phyloP scores from a whole-genome alignment of 192 early-diverging fungal species.

The Coemansia sp. region DNA sequence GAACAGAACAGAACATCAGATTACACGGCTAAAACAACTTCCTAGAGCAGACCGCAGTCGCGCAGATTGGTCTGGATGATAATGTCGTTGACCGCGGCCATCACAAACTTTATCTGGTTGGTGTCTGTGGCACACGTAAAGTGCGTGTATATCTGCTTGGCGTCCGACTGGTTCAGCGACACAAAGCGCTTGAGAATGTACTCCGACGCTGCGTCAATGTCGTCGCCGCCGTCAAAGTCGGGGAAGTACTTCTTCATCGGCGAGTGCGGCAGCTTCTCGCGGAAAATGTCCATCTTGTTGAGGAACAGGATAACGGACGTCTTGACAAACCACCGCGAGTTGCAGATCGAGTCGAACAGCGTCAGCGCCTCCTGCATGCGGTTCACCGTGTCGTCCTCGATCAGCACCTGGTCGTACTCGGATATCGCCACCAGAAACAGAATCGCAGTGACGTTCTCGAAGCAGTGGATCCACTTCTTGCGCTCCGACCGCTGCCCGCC shows the following conservation, averaged over 20 bases:
- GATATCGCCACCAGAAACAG: conserved; percentile 94
- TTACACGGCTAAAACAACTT: background rate
- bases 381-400: conserved; percentile 96
- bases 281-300: conserved; percentile 98
- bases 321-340: conserved; percentile 94
- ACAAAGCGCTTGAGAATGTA: conserved; percentile 83
- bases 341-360: conserved; percentile 97
- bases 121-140: conserved; percentile 90
- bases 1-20: background rate
- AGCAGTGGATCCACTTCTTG: conserved; percentile 99
- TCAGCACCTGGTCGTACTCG: conserved; percentile 94
- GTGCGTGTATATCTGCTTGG: conserved; percentile 86
- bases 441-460: conserved; percentile 95
- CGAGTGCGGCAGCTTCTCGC: conserved; percentile 80
- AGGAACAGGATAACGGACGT: conserved; percentile 98
- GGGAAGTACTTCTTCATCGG: conserved; percentile 89
- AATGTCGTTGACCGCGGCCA: conserved; percentile 89
- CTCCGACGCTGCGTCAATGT: conserved; percentile 76
- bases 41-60: conserved; percentile 77
- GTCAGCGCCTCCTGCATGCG: conserved; percentile 96
- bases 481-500: conserved; percentile 97
- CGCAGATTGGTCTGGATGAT: conserved; percentile 84
- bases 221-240: conserved; percentile 77
- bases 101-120: conserved; percentile 84
- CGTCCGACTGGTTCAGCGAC: conserved; percentile 73